Evolutionary conservation across 148 eudicot species (phyloP).

Genomic region (Rhododendron mucronatum): DNA sequence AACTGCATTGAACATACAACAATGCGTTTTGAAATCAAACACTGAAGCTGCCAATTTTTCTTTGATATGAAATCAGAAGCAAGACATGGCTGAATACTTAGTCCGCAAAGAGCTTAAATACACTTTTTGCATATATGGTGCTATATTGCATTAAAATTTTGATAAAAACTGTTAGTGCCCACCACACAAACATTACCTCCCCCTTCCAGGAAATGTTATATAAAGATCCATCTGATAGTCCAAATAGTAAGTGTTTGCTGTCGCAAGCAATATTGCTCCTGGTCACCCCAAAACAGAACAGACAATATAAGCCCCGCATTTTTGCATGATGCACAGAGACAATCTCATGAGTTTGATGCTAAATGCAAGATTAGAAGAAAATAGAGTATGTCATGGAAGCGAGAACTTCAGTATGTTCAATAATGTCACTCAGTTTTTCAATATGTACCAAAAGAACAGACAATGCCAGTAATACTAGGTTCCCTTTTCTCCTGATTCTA

Average conservation of each 20-base stretch:
- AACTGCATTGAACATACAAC: constrained; percentile 53
- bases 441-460: background rate
- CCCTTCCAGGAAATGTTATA: constrained; percentile 99
- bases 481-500: background rate
- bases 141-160: background rate
- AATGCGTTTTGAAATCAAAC: background rate
- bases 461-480: background rate
- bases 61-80: constrained; percentile 7
- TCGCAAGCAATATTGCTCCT: constrained; percentile 91
- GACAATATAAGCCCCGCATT: background rate
- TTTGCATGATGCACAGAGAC: background rate
- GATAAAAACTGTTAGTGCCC: background rate
- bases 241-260: constrained; percentile 71
- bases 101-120: background rate
- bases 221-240: constrained; percentile 77
- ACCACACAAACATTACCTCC: constrained; percentile 55
- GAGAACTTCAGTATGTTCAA: background rate
- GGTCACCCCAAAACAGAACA: constrained; percentile 23
- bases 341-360: background rate
- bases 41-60: background rate
- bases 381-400: background rate
- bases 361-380: background rate
- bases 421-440: background rate
- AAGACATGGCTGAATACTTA: background rate
- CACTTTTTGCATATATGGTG: background rate